Evolutionary conservation across 208 protist genomes (phyloP), one percentile per base, ranked within the genome.

Genomic region (Leptomonas seymouri): DNA sequence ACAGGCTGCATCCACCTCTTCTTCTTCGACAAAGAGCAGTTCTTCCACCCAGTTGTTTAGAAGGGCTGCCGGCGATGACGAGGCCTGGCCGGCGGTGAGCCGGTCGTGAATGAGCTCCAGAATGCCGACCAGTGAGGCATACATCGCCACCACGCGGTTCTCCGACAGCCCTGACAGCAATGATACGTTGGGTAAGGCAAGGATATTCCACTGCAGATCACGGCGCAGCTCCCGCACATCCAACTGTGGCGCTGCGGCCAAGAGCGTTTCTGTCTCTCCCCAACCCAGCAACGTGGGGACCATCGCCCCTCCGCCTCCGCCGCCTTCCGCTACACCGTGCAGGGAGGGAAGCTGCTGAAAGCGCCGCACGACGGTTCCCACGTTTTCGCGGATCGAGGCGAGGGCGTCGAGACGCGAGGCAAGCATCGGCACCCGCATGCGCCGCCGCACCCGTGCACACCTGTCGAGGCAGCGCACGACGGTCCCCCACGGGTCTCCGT

Each of bases 371-470:
- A 34, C 57, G 21, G 21, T 61, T 18, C 16, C 41, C 15, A 27
- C 42, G 39, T 67, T 20, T 39, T 85, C 83, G 21, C 81, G 82
- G 41, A 93, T 85, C 2, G 88, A 91, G n/a, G 82, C 76, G n/a
- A 93, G 71, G 1, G 88, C 88, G 61, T 91, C 84, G 3, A 93
- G 78, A 5, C 88, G 85, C 0, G 82, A 87, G 12, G 88, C 88
- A 14, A 91, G 76, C 82, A 90, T 93, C 62, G 88, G 88, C 39
- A 91, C 80, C 21, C 81, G 85, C 88, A 93, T 93, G 28, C 85
- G 88, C 4, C 88, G 76, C 18, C 88, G 85, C 44, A 93, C 76
- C n/a, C 83, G 86, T 0, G 76, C 84, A 36, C 76, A 90, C 42
- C 74, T 78, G 48, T 91, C 83, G 46, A 93, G 70, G 36, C 70